Evolutionary conservation across 1,284 basidiomycete species (phyloP).

Genomic region (Volvariella surrecta): DNA sequence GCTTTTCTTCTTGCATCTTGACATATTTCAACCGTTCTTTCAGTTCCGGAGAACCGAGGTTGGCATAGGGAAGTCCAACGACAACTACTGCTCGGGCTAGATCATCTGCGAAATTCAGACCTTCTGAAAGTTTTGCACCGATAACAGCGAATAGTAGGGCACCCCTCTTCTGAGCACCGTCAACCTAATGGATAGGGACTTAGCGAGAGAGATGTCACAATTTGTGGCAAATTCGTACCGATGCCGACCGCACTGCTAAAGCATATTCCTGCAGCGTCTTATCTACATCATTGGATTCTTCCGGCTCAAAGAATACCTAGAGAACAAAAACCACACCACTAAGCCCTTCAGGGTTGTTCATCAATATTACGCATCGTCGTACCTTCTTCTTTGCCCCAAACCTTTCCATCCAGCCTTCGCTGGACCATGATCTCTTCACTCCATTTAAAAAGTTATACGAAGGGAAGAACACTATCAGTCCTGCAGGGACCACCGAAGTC

Average conservation of each 20-base stretch:
- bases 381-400: constrained; percentile 69
- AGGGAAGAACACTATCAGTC: constrained; percentile 91
- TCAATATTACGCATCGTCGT: constrained; percentile 3
- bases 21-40: constrained; percentile 89
- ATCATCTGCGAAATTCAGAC: constrained; percentile 91
- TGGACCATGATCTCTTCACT: constrained; percentile 63
- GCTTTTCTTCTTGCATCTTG: constrained; percentile 42
- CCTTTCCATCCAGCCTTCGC: constrained; percentile 52
- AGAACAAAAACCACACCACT: constrained; percentile 2
- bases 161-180: constrained; percentile 35
- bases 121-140: constrained; percentile 95
- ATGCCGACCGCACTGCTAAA: constrained; percentile 34
- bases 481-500: constrained; percentile 71
- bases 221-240: too few species aligned
- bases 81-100: constrained; percentile 86
- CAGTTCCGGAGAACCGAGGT: constrained; percentile 84
- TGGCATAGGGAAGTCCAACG: constrained; percentile 91
- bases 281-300: constrained; percentile 72
- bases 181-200: background rate
- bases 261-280: constrained; percentile 72
- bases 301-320: constrained; percentile 87
- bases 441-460: constrained; percentile 81
- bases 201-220: too few species aligned
- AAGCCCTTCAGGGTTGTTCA: background rate
- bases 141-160: constrained; percentile 88